A percentile compares a stretch with the other conserved stretches of the same genome.
Evolutionary conservation across 306 rosid genomes (phyloP).

Genomic region (Boehmeria nivea): DNA sequence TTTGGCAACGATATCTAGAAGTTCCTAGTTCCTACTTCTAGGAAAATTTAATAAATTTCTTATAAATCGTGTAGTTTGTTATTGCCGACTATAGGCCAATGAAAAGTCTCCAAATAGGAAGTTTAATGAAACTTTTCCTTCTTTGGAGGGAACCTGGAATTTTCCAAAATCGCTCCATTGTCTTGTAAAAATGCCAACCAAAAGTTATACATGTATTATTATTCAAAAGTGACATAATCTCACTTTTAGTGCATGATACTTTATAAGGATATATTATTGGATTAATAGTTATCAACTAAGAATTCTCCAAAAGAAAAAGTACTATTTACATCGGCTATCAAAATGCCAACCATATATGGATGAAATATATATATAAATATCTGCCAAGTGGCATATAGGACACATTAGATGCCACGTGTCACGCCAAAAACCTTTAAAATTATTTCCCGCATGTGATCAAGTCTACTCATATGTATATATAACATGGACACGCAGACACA

Average conservation of each 20-base stretch:
- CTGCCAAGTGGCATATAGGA: not conserved
- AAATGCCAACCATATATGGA: too few species aligned
- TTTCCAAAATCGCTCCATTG: slow-evolving; percentile 9
- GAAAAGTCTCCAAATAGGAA: not conserved
- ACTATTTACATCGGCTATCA: too few species aligned
- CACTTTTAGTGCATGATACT: not conserved
- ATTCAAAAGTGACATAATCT: not conserved
- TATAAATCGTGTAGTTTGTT: too few species aligned
- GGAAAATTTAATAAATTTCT: too few species aligned
- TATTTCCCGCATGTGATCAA: not conserved
- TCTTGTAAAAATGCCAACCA: not conserved
- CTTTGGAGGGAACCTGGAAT: slow-evolving; percentile 3
- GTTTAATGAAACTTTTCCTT: not conserved
- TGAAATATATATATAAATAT: not conserved
- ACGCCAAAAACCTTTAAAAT: not conserved
- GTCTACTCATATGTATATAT: too few species aligned
- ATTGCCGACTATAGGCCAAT: too few species aligned
- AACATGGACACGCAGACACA: too few species aligned
- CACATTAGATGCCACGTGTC: not conserved
- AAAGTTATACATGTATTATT: not conserved
- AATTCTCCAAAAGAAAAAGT: not conserved
- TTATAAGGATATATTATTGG: not conserved
- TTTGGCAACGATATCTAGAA: too few species aligned
- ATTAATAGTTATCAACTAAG: not conserved
- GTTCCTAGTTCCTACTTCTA: too few species aligned